phyloP scores from a whole-genome alignment of 2,329 filamentous ascomycete genomes.

The Furcasterigmium furcatum region DNA sequence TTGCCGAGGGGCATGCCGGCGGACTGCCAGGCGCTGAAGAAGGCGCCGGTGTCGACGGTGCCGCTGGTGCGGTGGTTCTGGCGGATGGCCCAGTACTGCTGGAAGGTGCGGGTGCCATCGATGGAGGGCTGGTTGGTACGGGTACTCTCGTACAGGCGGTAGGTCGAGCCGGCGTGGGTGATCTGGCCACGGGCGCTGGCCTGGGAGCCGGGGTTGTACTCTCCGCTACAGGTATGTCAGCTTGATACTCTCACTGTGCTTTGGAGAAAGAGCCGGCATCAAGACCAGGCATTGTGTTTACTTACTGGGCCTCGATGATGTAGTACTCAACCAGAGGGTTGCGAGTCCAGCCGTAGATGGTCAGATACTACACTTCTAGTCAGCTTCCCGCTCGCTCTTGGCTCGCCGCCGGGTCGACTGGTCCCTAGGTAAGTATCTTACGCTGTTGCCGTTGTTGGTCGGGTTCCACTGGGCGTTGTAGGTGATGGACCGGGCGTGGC shows the following conservation, averaged over 20 bases:
- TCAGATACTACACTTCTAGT: slow-evolving; percentile 24
- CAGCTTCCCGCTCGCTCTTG: slow-evolving; percentile 16
- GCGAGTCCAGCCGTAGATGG: slow-evolving; percentile 33
- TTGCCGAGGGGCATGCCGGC: slow-evolving; percentile 43
- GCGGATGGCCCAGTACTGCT: slow-evolving; percentile 49
- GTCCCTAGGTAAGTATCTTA: no score
- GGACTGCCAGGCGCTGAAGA: slow-evolving; percentile 52
- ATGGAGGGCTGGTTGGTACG: slow-evolving; percentile 50
- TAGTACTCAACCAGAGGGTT: slow-evolving; percentile 33
- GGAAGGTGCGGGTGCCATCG: slow-evolving; percentile 50
- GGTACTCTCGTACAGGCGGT: slow-evolving; percentile 46
- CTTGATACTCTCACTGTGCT: no score
- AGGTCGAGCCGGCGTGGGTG: slow-evolving; percentile 46
- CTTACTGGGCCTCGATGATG: background rate
- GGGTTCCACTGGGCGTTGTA: slow-evolving; percentile 29
- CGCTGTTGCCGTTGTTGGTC: slow-evolving; percentile 26
- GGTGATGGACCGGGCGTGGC: slow-evolving; percentile 40
- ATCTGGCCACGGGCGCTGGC: slow-evolving; percentile 44
- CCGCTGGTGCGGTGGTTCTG: slow-evolving; percentile 46
- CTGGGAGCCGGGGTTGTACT: slow-evolving; percentile 10
- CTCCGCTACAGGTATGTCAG: background rate
- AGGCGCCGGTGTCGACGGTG: slow-evolving; percentile 46
- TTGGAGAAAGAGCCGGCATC: background rate
- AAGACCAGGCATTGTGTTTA: background rate
- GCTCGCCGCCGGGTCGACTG: no score